Conservation (phyloP, 441 rosid genomes). For the Pelargonium cotyledonis region DNA sequence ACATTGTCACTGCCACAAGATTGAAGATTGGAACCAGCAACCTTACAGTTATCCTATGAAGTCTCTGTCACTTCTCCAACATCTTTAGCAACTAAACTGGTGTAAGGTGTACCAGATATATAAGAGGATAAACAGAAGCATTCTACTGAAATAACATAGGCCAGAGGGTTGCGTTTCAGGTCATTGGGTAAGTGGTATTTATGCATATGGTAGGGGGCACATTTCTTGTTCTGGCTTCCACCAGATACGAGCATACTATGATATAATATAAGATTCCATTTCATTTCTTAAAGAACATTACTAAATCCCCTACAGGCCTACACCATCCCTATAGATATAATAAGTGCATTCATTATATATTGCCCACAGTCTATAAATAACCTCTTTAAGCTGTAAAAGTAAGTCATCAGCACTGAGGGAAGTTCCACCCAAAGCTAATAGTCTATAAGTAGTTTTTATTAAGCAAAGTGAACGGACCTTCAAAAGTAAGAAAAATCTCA, state of each 20-base stretch:
- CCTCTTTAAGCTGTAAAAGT: not conserved
- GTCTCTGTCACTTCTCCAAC: no score
- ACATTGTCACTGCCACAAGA: no score
- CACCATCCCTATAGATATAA: not conserved
- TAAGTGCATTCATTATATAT: not conserved
- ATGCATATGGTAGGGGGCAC: not conserved
- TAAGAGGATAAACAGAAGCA: no score
- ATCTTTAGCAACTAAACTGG: no score
- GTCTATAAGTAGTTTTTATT: not conserved
- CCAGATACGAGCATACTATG: not conserved
- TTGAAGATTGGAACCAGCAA: no score
- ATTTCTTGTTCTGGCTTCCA: not conserved
- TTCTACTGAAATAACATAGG: no score
- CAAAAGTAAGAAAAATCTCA: conserved; percentile 17
- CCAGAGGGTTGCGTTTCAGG: no score
- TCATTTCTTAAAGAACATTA: not conserved
- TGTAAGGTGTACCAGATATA: no score
- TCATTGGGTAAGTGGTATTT: not conserved
- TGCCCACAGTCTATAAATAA: not conserved
- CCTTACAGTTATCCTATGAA: no score
- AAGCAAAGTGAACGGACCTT: conserved; percentile 11
- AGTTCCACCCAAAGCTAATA: not conserved
- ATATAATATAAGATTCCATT: not conserved
- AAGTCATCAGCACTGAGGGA: not conserved
- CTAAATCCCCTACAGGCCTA: not conserved